These are phyloP conservation scores for Scheffersomyces cryptocercus DNA, from an alignment of 1,139 yeast species.

Conservation along the genomic window DNA sequence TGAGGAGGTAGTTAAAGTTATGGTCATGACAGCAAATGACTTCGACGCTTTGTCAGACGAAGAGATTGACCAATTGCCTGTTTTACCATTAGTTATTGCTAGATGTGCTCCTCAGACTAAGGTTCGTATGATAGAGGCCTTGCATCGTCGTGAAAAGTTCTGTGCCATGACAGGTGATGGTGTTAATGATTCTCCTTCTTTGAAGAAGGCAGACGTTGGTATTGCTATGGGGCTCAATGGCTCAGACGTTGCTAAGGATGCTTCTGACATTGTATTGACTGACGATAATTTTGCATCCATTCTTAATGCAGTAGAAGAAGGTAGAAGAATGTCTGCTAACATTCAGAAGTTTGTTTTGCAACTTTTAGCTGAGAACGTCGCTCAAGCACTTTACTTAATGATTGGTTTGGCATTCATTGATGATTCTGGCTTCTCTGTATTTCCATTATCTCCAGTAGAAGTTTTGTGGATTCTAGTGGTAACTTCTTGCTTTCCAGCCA, in stretches of 20 bases:
- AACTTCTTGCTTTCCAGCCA: slow-evolving; percentile 81
- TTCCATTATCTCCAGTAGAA: slow-evolving; percentile 79
- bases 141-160: slow-evolving; percentile 68
- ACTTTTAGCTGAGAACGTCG: slow-evolving; percentile 74
- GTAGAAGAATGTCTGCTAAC: slow-evolving; percentile 78
- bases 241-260: slow-evolving; percentile 81
- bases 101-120: slow-evolving; percentile 86
- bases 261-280: slow-evolving; percentile 71
- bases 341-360: slow-evolving; percentile 84
- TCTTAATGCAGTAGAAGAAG: slow-evolving; percentile 78
- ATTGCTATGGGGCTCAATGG: slow-evolving; percentile 87
- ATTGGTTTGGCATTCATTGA: slow-evolving; percentile 74
- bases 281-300: slow-evolving; percentile 81
- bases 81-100: slow-evolving; percentile 77
- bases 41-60: slow-evolving; percentile 66
- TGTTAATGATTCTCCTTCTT: slow-evolving; percentile 80
- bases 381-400: slow-evolving; percentile 71
- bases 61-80: slow-evolving; percentile 67
- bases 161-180: slow-evolving; percentile 92
- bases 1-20: slow-evolving; percentile 58
- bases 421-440: slow-evolving; percentile 58
- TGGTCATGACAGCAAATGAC: slow-evolving; percentile 77
- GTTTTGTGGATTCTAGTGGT: slow-evolving; percentile 79
- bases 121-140: slow-evolving; percentile 80
- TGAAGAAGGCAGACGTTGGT: slow-evolving; percentile 81